Evolutionary conservation across 805 yeast species (phyloP).

Genomic region (Groenewaldozyma tartarivorans): DNA sequence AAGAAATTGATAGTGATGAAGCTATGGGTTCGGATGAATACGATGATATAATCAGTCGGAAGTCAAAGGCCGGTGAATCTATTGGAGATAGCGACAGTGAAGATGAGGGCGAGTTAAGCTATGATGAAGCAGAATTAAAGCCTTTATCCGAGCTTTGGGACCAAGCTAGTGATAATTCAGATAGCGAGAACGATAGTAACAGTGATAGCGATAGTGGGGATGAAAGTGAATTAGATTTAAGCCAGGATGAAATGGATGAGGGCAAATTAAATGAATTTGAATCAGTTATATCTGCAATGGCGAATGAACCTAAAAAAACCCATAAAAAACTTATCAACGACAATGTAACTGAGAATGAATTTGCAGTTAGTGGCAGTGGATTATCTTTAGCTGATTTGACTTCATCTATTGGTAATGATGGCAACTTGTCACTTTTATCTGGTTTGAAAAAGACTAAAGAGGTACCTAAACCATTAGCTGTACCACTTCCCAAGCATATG

Average conservation of each 20-base stretch:
- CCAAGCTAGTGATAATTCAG: conserved; percentile 41
- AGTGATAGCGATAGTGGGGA: conserved; percentile 15
- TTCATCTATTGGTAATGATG: conserved; percentile 45
- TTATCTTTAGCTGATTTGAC: conserved; percentile 65
- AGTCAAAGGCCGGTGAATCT: conserved; percentile 30
- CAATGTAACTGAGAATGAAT: conserved; percentile 58
- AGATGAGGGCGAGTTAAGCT: conserved; percentile 53
- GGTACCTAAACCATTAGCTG: conserved; percentile 45
- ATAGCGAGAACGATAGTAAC: not conserved
- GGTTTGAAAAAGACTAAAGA: conserved; percentile 29
- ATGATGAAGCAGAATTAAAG: conserved; percentile 67
- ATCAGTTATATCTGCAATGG: conserved; percentile 25
- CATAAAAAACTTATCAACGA: conserved; percentile 45
- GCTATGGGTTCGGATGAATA: conserved; percentile 75
- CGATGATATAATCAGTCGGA: conserved; percentile 25
- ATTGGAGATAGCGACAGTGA: conserved; percentile 40
- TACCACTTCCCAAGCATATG: conserved; percentile 79
- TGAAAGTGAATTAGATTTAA: conserved; percentile 26
- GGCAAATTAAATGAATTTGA: conserved; percentile 35
- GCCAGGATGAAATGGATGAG: conserved; percentile 43
- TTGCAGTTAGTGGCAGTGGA: conserved; percentile 53
- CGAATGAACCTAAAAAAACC: conserved; percentile 21
- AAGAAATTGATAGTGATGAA: conserved; percentile 71
- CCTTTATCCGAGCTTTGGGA: conserved; percentile 89
- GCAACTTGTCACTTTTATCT: conserved; percentile 36